Conservation (phyloP, 345 rosid genomes). For the Nasturtium officinale region DNA sequence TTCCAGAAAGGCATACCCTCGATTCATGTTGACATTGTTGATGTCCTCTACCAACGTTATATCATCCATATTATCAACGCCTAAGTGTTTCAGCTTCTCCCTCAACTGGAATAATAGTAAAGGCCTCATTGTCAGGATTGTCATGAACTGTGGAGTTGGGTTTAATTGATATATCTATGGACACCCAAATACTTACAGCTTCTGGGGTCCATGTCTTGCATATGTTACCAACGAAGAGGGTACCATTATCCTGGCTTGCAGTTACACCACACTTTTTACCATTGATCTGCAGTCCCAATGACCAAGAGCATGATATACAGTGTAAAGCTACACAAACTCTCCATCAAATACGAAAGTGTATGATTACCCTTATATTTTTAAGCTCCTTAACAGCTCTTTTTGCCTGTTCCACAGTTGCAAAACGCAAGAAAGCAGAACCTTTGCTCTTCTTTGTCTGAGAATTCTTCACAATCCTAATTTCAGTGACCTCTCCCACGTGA, state of each 20-base stretch:
- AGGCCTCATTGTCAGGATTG: slow-evolving; percentile 39
- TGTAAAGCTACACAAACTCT: slow-evolving; percentile 41
- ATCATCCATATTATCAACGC: slow-evolving; percentile 86
- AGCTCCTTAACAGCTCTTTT: slow-evolving; percentile 79
- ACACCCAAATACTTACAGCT: slow-evolving; percentile 75
- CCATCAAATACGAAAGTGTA: slow-evolving; percentile 42
- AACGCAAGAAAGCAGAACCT: slow-evolving; percentile 96
- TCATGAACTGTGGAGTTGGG: slow-evolving; percentile 39
- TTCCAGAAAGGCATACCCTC: slow-evolving; percentile 98
- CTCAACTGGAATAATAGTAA: slow-evolving; percentile 70
- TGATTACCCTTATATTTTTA: slow-evolving; percentile 84
- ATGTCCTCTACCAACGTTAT: slow-evolving; percentile 90
- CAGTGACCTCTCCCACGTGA: slow-evolving; percentile 81
- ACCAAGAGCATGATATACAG: slow-evolving; percentile 43
- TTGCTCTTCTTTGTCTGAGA: slow-evolving; percentile 91
- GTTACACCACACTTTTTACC: slow-evolving; percentile 98
- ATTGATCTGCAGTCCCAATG: slow-evolving; percentile 75
- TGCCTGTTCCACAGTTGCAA: slow-evolving; percentile 91
- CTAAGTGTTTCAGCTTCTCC: slow-evolving; percentile 95
- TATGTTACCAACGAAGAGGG: slow-evolving; percentile 94
- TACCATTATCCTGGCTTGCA: slow-evolving; percentile 94
- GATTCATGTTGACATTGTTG: slow-evolving; percentile 81
- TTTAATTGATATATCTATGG: slow-evolving; percentile 38
- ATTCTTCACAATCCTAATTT: slow-evolving; percentile 87
- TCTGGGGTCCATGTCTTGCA: slow-evolving; percentile 94